A percentile compares a stretch with the other conserved stretches of the same genome.
These are phyloP conservation scores for Ophiostoma montium DNA, from an alignment of 2,329 filamentous ascomycete species.

Conservation along the genomic window DNA sequence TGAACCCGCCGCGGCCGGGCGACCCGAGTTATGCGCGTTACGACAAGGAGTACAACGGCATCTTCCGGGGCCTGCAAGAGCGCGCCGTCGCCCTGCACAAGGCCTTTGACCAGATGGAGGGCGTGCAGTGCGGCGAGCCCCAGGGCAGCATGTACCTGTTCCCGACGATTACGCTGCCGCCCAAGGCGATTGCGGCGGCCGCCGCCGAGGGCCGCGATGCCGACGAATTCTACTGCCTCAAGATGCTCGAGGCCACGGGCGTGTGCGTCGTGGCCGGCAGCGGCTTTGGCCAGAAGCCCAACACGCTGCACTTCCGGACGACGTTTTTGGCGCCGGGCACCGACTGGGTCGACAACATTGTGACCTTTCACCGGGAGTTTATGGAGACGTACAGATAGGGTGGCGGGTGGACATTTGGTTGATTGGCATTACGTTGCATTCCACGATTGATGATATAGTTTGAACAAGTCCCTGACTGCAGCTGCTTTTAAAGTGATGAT, in stretches of 20 bases:
- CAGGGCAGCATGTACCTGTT: slow-evolving; percentile 99
- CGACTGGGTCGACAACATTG: slow-evolving; percentile 78
- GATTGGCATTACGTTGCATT: too few relatives aligned
- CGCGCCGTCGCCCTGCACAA: slow-evolving; percentile 77
- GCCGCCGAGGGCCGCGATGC: slow-evolving; percentile 55
- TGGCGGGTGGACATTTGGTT: too few relatives aligned
- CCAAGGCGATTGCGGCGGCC: slow-evolving; percentile 65
- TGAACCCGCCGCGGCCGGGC: slow-evolving; percentile 78
- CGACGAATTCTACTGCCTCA: slow-evolving; percentile 91
- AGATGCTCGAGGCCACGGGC: slow-evolving; percentile 81
- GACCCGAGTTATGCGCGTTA: slow-evolving; percentile 78
- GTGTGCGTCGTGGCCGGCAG: slow-evolving; percentile 87
- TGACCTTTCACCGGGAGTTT: slow-evolving; percentile 83
- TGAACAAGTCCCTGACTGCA: too few relatives aligned
- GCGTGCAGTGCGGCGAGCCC: slow-evolving; percentile 76
- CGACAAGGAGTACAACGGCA: slow-evolving; percentile 68
- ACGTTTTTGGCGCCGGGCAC: slow-evolving; percentile 95
- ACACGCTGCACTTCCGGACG: slow-evolving; percentile 84
- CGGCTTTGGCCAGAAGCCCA: slow-evolving; percentile 88
- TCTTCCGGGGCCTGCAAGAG: slow-evolving; percentile 63
- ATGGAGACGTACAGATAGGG: slow-evolving; percentile 59
- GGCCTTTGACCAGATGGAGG: slow-evolving; percentile 90
- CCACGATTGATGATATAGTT: too few relatives aligned
- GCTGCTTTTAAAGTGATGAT: too few relatives aligned
- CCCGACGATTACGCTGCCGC: slow-evolving; percentile 73